phyloP scores from a whole-genome alignment of 345 rosid species.

The Populus alba region DNA sequence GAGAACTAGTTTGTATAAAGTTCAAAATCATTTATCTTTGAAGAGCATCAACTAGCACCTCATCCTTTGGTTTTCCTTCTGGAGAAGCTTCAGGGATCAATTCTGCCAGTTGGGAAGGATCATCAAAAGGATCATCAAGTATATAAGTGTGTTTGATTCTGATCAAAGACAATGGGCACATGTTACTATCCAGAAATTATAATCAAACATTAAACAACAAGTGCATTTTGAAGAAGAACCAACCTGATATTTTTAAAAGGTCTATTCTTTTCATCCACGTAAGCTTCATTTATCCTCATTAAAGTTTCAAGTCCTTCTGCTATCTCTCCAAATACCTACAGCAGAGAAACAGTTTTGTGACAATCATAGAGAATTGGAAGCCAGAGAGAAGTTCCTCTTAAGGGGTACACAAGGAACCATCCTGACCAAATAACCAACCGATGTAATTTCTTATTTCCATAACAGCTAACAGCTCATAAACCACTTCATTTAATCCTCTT shows the following conservation, averaged over 20 bases:
- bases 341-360: background rate
- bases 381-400: background rate
- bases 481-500: no score
- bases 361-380: background rate
- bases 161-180: constrained; percentile 13
- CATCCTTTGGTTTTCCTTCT: constrained; percentile 90
- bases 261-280: constrained; percentile 72
- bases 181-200: background rate
- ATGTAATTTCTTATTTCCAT: no score
- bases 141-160: constrained; percentile 81
- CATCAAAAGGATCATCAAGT: constrained; percentile 90
- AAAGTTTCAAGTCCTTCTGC: constrained; percentile 88
- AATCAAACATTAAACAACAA: background rate
- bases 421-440: no score
- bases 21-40: background rate
- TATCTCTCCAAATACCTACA: constrained; percentile 89
- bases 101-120: constrained; percentile 67
- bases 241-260: constrained; percentile 81
- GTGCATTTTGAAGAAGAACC: background rate
- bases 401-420: no score
- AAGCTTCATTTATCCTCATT: constrained; percentile 85
- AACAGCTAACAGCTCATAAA: no score
- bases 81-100: constrained; percentile 89
- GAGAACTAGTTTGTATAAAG: no score
- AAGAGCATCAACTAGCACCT: constrained; percentile 36